A percentile compares a stretch with the other conserved stretches of the same genome.
These are phyloP conservation scores for Leptoxyphium fumago DNA, from an alignment of 2,329 filamentous ascomycete genomes.

Conservation along the genomic window DNA sequence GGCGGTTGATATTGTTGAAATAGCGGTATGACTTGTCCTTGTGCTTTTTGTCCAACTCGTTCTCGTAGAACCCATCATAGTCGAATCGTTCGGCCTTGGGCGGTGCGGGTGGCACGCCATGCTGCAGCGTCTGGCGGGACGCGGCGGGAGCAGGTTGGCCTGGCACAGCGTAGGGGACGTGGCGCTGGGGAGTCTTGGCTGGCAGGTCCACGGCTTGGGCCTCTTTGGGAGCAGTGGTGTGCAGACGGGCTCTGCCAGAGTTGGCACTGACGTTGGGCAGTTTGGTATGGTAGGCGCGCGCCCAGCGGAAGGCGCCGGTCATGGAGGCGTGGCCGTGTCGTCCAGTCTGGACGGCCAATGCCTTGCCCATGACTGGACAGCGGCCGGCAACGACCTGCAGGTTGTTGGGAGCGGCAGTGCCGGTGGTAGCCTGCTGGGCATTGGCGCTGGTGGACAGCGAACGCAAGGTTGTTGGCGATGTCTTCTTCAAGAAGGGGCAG, in stretches of 20 bases:
- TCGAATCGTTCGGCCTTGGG: constrained; percentile 53
- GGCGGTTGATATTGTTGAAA: constrained; percentile 99
- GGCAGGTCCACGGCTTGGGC: constrained; percentile 58
- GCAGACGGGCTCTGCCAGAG: constrained; percentile 45
- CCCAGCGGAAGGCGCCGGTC: constrained; percentile 34
- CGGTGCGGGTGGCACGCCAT: constrained; percentile 33
- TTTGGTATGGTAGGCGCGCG: constrained; percentile 32
- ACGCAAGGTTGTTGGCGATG: constrained; percentile 79
- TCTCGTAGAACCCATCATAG: constrained; percentile 78
- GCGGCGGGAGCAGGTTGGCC: constrained; percentile 3
- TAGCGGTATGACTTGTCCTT: constrained; percentile 99
- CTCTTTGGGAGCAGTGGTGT: constrained; percentile 64
- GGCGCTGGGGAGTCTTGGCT: not conserved
- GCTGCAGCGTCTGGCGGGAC: constrained; percentile 10
- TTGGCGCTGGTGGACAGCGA: constrained; percentile 65
- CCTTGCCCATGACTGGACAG: constrained; percentile 98
- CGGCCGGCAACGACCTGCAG: constrained; percentile 85
- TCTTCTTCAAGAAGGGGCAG: constrained; percentile 95
- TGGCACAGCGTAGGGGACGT: constrained; percentile 8
- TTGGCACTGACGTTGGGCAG: constrained; percentile 32
- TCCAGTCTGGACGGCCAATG: constrained; percentile 66
- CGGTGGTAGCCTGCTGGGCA: constrained; percentile 52
- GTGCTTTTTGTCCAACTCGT: constrained; percentile 94
- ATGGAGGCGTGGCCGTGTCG: constrained; percentile 32
- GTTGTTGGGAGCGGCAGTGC: constrained; percentile 91